phyloP scores from a whole-genome alignment of 306 rosid species.

The Citrullus mucosospermus region DNA sequence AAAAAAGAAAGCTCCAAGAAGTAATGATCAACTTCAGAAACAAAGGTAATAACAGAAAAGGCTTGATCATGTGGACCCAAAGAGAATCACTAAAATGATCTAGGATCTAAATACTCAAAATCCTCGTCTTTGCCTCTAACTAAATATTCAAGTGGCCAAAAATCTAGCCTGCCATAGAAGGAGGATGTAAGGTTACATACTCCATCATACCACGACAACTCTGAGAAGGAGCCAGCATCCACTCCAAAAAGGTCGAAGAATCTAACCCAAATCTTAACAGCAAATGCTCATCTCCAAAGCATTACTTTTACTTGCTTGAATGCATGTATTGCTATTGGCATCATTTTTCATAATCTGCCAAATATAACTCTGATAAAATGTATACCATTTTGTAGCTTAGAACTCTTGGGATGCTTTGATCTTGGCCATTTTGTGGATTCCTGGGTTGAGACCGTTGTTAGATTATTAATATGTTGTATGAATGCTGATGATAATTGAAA shows the following conservation, averaged over 20 bases:
- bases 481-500: not conserved
- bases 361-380: not conserved
- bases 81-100: not conserved
- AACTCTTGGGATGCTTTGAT: not conserved
- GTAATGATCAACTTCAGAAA: not conserved
- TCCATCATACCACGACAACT: not conserved
- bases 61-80: not conserved
- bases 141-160: not conserved
- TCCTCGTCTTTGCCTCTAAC: not conserved
- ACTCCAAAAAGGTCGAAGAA: not conserved
- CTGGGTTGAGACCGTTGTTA: not conserved
- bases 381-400: not conserved
- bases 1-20: not conserved
- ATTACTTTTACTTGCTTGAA: not conserved
- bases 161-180: not conserved
- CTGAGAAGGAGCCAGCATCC: not conserved
- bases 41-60: not conserved
- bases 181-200: not conserved
- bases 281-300: not conserved
- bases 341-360: not conserved
- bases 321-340: not conserved
- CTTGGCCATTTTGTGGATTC: not conserved
- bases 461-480: not conserved
- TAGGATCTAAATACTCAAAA: not conserved
- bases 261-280: not conserved